phyloP scores from a whole-genome alignment of 2,329 filamentous ascomycete genomes.

The Lasiodiplodia sp. region DNA sequence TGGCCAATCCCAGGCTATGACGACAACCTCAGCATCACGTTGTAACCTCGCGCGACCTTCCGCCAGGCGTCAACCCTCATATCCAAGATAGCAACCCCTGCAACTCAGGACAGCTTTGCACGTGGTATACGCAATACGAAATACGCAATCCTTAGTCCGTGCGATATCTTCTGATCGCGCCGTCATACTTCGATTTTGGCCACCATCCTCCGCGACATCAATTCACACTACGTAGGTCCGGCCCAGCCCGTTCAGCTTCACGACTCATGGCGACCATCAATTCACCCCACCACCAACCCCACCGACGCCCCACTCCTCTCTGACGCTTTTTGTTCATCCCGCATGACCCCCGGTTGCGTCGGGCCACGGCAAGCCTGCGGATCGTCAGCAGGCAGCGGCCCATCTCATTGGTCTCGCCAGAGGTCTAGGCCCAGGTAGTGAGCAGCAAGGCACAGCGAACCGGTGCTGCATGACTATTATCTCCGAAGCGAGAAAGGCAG shows the following conservation, averaged over 20 bases:
- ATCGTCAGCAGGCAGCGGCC: conserved; percentile 13
- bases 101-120: background rate
- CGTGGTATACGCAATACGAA: background rate
- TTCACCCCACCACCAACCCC: conserved; percentile 20
- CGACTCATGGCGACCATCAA: conserved; percentile 21
- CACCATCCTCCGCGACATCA: background rate
- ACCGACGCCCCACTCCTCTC: conserved; percentile 11
- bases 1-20: conserved; percentile 19
- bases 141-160: background rate
- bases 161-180: background rate
- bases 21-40: conserved; percentile 10
- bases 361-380: conserved; percentile 9
- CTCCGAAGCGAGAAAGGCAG: background rate
- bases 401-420: conserved; percentile 2
- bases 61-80: background rate
- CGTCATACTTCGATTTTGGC: background rate
- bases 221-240: background rate
- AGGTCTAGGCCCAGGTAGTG: conserved; percentile 7
- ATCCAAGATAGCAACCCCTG: background rate
- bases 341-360: conserved; percentile 15
- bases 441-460: conserved; percentile 1
- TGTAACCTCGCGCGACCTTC: conserved; percentile 14
- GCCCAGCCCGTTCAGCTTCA: conserved; percentile 2
- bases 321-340: conserved; percentile 15
- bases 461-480: background rate